Evolutionary conservation across 2,329 filamentous ascomycete species (phyloP).

Genomic region (Diaporthe sp.): DNA sequence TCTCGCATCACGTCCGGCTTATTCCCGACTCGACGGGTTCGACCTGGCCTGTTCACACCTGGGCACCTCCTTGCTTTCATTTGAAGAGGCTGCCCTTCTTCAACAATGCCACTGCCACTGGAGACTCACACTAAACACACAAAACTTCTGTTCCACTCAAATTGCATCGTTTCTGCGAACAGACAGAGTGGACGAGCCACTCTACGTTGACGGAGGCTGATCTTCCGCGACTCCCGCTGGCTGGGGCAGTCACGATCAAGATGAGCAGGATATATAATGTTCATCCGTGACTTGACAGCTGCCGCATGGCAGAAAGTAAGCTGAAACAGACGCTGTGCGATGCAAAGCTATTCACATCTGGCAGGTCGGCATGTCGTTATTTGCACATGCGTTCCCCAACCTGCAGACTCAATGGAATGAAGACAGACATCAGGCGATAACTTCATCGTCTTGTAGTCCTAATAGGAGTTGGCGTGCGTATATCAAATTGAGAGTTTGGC

Average conservation of each 20-base stretch:
- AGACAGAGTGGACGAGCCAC: not conserved
- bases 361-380: not conserved
- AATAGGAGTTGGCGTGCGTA: not conserved
- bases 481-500: not conserved
- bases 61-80: not conserved
- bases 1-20: not conserved
- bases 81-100: not conserved
- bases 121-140: not conserved
- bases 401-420: no score
- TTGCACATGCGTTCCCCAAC: not conserved
- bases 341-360: not conserved
- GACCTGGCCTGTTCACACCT: not conserved
- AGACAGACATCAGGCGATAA: not conserved
- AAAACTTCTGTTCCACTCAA: not conserved
- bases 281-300: not conserved
- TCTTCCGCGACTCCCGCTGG: not conserved
- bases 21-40: not conserved
- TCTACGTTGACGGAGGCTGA: not conserved
- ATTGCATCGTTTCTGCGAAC: no score
- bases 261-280: not conserved
- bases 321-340: conserved; percentile 10
- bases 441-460: not conserved
- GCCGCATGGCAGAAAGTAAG: not conserved
- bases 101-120: not conserved
- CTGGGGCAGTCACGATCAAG: not conserved